Percentiles rank a stretch among this genome's conserved stretches.
Evolutionary conservation across 352 stramenopile genomes (phyloP).

Genomic region (Plasmopara viticola): DNA sequence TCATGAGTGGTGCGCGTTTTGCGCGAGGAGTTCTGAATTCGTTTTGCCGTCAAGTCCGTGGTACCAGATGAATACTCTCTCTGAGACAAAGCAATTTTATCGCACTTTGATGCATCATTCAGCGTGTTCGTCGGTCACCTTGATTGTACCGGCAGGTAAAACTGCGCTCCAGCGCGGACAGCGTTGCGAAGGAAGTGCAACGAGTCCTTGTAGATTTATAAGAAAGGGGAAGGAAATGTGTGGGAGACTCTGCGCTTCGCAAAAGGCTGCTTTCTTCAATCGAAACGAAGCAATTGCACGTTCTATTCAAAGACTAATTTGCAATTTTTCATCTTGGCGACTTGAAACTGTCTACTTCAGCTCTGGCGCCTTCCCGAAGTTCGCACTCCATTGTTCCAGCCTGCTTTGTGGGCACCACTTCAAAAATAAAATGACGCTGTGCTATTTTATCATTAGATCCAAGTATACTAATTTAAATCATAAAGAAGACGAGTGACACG

Average conservation of each 20-base stretch:
- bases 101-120: background rate
- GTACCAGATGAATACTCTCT: too few species aligned
- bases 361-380: too few species aligned
- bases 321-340: constrained; percentile 1
- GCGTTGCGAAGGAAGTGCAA: constrained; percentile 1
- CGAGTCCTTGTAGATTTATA: constrained; percentile 1
- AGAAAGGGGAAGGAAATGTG: constrained; percentile 1
- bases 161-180: constrained; percentile 18
- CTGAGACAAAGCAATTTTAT: too few species aligned
- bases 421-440: too few species aligned
- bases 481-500: too few species aligned
- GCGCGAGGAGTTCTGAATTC: too few species aligned
- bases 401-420: too few species aligned
- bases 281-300: background rate
- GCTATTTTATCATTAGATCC: too few species aligned
- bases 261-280: constrained; percentile 1
- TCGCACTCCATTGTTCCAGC: too few species aligned
- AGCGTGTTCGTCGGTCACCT: constrained; percentile 24
- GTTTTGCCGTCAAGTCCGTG: too few species aligned
- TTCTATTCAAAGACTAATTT: background rate
- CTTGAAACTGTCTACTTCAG: background rate
- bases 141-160: constrained; percentile 15
- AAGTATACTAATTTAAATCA: too few species aligned
- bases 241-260: constrained; percentile 3
- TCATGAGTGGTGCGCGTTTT: too few species aligned